Evolutionary conservation across 768 basidiomycete genomes (phyloP).

Genomic region (Podaxis sp.): DNA sequence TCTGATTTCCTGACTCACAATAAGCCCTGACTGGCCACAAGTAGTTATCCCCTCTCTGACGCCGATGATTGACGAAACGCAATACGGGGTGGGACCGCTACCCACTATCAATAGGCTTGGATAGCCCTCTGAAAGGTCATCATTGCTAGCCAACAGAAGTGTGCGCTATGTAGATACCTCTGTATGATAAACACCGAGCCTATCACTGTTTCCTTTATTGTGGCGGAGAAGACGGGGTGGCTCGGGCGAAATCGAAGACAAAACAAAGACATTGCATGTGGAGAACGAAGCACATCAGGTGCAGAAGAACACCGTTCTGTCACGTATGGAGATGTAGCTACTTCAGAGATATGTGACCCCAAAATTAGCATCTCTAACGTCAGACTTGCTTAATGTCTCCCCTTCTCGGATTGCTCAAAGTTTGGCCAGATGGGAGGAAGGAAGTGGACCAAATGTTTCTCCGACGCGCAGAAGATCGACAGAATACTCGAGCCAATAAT

Average conservation of each 20-base stretch:
- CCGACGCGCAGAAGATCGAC: background rate
- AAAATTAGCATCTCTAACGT: background rate
- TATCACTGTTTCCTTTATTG: conserved; percentile 51
- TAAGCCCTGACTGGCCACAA: background rate
- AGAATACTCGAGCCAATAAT: background rate
- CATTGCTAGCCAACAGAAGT: conserved; percentile 48
- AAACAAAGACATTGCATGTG: background rate
- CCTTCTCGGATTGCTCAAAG: background rate
- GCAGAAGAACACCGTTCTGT: background rate
- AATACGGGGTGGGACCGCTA: conserved; percentile 32
- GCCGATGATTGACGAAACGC: conserved; percentile 36
- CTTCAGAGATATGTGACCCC: background rate
- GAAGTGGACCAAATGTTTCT: background rate
- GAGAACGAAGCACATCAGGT: background rate
- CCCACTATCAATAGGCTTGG: conserved; percentile 38
- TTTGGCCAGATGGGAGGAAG: background rate
- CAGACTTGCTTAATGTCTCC: background rate
- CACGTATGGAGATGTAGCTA: background rate
- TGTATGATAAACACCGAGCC: conserved; percentile 50
- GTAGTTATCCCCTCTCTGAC: background rate
- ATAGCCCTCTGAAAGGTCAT: conserved; percentile 39
- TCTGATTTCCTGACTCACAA: background rate
- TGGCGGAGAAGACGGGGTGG: conserved; percentile 52
- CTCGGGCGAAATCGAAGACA: background rate
- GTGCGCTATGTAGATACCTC: conserved; percentile 47